Conservation (phyloP, 441 rosid species). For the Flueggea neowawraea region DNA sequence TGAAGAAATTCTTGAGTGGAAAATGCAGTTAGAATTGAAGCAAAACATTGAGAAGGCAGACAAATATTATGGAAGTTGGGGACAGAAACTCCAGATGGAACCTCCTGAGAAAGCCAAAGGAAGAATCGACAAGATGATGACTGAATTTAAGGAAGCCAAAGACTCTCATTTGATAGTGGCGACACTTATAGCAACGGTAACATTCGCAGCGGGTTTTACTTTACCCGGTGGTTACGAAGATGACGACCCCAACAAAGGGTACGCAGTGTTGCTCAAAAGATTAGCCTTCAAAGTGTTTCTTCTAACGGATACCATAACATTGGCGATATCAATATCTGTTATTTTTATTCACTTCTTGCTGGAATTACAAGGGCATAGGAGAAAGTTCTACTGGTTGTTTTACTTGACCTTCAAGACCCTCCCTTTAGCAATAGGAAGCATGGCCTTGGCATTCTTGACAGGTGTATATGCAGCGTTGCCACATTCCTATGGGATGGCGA, state of each 20-base stretch:
- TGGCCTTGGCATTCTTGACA: conserved; percentile 1
- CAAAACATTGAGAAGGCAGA: too few species aligned
- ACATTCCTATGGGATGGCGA: not conserved
- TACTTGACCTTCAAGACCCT: not conserved
- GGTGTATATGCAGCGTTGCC: too few species aligned
- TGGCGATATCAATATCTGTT: conserved; percentile 14
- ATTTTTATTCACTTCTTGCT: conserved; percentile 10
- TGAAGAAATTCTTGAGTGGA: too few species aligned
- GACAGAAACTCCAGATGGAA: not conserved
- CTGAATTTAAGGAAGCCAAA: conserved; percentile 1
- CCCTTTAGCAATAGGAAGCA: not conserved
- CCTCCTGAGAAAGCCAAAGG: not conserved
- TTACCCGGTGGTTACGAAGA: conserved; percentile 18
- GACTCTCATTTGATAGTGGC: conserved; percentile 13
- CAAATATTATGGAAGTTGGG: not conserved
- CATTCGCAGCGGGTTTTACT: conserved; percentile 19
- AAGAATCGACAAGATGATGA: not conserved
- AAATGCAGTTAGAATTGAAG: too few species aligned
- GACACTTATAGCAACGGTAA: conserved; percentile 13
- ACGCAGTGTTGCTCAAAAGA: conserved; percentile 8
- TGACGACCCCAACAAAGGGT: conserved; percentile 9
- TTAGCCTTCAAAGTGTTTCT: conserved; percentile 20
- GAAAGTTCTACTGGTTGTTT: not conserved
- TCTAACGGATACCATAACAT: conserved; percentile 4
- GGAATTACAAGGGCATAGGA: not conserved